Conservation (phyloP, 1,139 yeast genomes). For the Scheffersomyces lignicola region DNA sequence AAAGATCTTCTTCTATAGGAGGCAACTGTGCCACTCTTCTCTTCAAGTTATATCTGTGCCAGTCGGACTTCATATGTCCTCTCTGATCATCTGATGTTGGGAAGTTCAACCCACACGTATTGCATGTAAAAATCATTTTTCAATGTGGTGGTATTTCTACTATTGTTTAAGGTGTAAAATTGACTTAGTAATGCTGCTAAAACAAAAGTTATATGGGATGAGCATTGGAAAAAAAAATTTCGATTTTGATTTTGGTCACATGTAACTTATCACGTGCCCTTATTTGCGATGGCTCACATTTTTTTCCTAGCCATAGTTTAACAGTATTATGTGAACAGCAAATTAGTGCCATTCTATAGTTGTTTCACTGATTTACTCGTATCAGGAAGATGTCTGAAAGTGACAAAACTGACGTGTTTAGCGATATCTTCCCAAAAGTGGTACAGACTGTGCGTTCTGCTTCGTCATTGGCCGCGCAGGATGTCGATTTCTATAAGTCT, state of each 20-base stretch:
- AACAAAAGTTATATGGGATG: constrained; percentile 1
- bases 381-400: constrained; percentile 1
- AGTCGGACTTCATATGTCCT: constrained; percentile 61
- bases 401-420: constrained; percentile 14
- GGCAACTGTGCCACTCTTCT: constrained; percentile 62
- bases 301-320: too few relatives aligned
- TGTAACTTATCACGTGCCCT: too few relatives aligned
- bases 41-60: constrained; percentile 71
- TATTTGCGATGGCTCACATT: too few relatives aligned
- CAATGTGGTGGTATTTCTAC: too few relatives aligned
- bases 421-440: constrained; percentile 39
- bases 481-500: constrained; percentile 70
- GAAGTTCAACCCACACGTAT: constrained; percentile 45
- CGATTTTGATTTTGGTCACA: too few relatives aligned
- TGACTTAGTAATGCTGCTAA: background rate
- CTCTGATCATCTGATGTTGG: constrained; percentile 43
- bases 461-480: constrained; percentile 74
- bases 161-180: too few relatives aligned
- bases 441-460: constrained; percentile 67
- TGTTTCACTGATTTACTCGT: too few relatives aligned
- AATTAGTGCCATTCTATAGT: too few relatives aligned
- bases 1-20: constrained; percentile 50
- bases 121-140: constrained; percentile 41
- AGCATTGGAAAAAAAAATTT: constrained; percentile 3
- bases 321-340: too few relatives aligned